phyloP scores from a whole-genome alignment of 345 rosid genomes.

The Boechera stricta region DNA sequence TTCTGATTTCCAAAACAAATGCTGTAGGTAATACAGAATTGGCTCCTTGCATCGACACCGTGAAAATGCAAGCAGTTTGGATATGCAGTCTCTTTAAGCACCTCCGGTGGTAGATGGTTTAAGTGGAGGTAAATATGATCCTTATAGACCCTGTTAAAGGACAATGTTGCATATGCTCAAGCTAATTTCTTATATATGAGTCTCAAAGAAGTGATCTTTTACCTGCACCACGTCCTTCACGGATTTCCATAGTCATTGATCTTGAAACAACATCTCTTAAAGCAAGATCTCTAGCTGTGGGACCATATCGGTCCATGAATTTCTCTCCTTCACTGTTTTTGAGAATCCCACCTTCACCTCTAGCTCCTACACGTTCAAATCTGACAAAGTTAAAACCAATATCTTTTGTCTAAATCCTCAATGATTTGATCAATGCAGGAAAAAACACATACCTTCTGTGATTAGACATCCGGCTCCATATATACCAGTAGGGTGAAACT shows the following conservation, averaged over 20 bases:
- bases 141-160: slow-evolving; percentile 71
- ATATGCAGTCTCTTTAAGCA: slow-evolving; percentile 93
- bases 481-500: slow-evolving; percentile 96
- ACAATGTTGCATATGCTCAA: slow-evolving; percentile 1
- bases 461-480: slow-evolving; percentile 98
- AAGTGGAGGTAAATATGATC: slow-evolving; percentile 90
- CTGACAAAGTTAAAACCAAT: neutral
- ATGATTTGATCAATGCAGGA: neutral
- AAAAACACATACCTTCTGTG: slow-evolving; percentile 71
- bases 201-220: slow-evolving; percentile 38
- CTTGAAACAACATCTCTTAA: slow-evolving; percentile 98
- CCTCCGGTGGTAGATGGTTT: slow-evolving; percentile 96
- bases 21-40: slow-evolving; percentile 96
- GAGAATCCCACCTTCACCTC: slow-evolving; percentile 98
- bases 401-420: neutral
- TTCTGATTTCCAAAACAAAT: slow-evolving; percentile 94
- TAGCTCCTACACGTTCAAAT: slow-evolving; percentile 66
- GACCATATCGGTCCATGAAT: slow-evolving; percentile 98
- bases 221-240: slow-evolving; percentile 98
- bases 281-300: slow-evolving; percentile 99
- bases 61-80: slow-evolving; percentile 98
- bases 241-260: slow-evolving; percentile 98
- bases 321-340: slow-evolving; percentile 94
- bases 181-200: neutral
- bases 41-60: slow-evolving; percentile 98